Evolutionary conservation across 768 basidiomycete genomes (phyloP), one percentile per base, ranked within the genome.

Genomic region (Panus rudis): DNA sequence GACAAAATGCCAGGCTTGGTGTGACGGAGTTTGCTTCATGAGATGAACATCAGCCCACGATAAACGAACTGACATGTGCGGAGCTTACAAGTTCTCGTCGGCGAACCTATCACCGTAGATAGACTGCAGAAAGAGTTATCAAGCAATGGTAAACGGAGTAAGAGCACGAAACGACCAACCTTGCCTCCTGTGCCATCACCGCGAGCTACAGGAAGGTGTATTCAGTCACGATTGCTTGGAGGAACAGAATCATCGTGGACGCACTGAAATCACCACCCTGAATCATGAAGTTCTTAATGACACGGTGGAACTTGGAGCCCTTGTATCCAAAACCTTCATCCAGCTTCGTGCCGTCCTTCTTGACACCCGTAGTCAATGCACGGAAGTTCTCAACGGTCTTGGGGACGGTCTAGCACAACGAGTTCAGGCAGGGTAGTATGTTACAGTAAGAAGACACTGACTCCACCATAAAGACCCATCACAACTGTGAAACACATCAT

Each of bases 381-480:
- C 92, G 84, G 80, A 98, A 98, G 77, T 98, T 98, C 75, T 92
- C 93, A 20, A 72, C 92, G 24, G 93, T 97, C 69, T 93, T 93
- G 42, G 93, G 93, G 35, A 96, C 92, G 37, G 91, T 91, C 85
- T 92, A 45, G 22, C n/a, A 30, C 28, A 22, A 35, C 10, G 24
- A 19, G 20, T 24, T 30, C 16, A 7, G 34, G 45, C 17, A 47
- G 2, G 31, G 34, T 35, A 27, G 20, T 34, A 55, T 48, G 49
- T 66, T n/a, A n/a, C n/a, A n/a, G n/a, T n/a, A n/a, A n/a, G n/a
- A n/a, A n/a, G n/a, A n/a, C n/a, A n/a, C n/a, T n/a, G n/a, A 87
- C 90, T 51, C 87, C 87, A 47, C 92, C 92, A 56, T 84, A 97
- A 44, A 98, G 78, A 54, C 92, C 93, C 52, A 96, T 79, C 27